A percentile compares a stretch with the other conserved stretches of the same genome.
phyloP scores from a whole-genome alignment of 345 rosid genomes.

The Balakata baccata region DNA sequence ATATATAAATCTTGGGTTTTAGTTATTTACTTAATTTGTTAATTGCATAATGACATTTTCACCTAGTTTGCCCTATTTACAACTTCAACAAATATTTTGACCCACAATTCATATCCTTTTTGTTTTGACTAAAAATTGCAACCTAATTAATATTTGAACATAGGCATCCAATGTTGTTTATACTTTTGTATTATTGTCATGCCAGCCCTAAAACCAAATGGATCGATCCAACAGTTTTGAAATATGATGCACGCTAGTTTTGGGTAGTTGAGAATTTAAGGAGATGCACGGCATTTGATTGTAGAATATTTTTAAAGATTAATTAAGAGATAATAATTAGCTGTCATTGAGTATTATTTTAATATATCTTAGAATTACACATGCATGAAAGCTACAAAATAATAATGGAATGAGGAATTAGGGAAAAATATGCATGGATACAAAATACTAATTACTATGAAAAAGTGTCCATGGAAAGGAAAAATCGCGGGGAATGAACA shows the following conservation, averaged over 20 bases:
- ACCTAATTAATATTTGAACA: not conserved
- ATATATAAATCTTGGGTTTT: not conserved
- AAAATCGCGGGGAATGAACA: conserved; percentile 27
- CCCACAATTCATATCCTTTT: not conserved
- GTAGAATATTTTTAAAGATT: not conserved
- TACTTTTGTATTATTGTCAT: not conserved
- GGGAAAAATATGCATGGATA: not conserved
- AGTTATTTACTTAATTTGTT: not conserved
- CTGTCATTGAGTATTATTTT: not conserved
- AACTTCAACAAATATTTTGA: not conserved
- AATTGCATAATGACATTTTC: not conserved
- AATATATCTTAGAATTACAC: not conserved
- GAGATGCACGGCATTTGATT: not conserved
- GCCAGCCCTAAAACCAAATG: not conserved
- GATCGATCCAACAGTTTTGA: not conserved
- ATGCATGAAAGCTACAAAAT: conserved; percentile 3
- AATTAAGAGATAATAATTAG: not conserved
- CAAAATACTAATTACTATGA: not conserved
- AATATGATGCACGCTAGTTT: not conserved
- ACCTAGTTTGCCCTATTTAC: not conserved
- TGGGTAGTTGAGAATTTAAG: not conserved
- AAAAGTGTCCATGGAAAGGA: not conserved
- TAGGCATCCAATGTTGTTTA: not conserved
- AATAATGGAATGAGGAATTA: conserved; percentile 4
- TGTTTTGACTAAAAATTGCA: conserved; percentile 13